A percentile compares a stretch with the other conserved stretches of the same genome.
These are phyloP conservation scores for Mortierella sp. DNA, from an alignment of 371 early-diverging fungal species.

Conservation along the genomic window DNA sequence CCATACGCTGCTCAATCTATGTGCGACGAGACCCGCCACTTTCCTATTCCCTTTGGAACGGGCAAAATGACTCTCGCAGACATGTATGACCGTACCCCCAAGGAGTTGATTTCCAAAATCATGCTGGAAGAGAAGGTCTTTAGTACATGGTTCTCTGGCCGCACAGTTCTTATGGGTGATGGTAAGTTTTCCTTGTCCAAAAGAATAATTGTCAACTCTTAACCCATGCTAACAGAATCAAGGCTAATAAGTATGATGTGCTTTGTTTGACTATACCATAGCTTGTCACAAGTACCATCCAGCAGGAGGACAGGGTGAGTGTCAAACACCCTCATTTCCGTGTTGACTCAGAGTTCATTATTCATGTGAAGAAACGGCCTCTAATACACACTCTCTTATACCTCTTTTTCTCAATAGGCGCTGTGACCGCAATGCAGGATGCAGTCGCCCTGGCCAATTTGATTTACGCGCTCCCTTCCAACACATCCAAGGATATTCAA, in stretches of 20 bases:
- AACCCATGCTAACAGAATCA: too few relatives aligned
- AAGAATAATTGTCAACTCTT: too few relatives aligned
- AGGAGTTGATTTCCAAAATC: constrained; percentile 3
- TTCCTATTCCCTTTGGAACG: not conserved
- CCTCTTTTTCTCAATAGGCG: too few relatives aligned
- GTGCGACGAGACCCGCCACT: not conserved
- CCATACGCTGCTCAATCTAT: not conserved
- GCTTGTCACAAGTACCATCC: not conserved
- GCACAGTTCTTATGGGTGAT: not conserved
- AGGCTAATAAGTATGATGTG: too few relatives aligned
- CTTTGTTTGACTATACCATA: not conserved
- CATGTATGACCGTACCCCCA: not conserved
- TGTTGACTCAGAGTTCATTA: too few relatives aligned
- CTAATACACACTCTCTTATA: too few relatives aligned
- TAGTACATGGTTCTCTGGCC: not conserved
- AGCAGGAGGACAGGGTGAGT: not conserved
- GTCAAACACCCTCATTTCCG: not conserved
- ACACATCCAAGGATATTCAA: not conserved
- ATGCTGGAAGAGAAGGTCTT: not conserved
- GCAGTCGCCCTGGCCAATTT: constrained; percentile 13
- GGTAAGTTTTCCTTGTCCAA: not conserved
- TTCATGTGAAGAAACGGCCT: not conserved
- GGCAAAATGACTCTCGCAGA: not conserved
- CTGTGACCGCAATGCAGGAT: constrained; percentile 10
- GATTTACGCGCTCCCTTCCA: constrained; percentile 9